These are phyloP conservation scores for Rhododendron vialii DNA, from an alignment of 148 eudicot species.

Conservation along the genomic window DNA sequence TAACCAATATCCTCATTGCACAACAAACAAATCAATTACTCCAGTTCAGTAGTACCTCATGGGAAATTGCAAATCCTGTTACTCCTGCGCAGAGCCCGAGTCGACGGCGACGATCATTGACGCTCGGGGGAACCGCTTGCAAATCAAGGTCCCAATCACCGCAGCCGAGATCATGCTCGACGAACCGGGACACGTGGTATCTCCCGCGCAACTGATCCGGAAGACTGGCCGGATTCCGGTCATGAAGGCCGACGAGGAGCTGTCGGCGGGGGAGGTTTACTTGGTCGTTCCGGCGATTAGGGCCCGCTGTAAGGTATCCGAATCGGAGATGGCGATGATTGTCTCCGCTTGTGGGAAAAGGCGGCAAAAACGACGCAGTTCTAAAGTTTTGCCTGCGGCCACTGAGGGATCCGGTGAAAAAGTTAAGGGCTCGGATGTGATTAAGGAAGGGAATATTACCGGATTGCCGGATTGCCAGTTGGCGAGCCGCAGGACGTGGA, in stretches of 20 bases:
- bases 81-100: background rate
- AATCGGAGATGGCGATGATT: constrained; percentile 19
- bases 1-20: background rate
- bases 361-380: constrained; percentile 12
- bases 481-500: constrained; percentile 24
- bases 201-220: constrained; percentile 19
- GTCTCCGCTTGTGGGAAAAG: constrained; percentile 11
- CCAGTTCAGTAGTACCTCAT: background rate
- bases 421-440: background rate
- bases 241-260: constrained; percentile 29
- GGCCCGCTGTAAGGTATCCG: constrained; percentile 25
- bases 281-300: constrained; percentile 29
- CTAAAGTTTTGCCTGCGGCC: constrained; percentile 26
- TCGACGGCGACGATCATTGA: constrained; percentile 5
- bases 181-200: constrained; percentile 26
- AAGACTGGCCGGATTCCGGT: constrained; percentile 18
- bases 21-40: background rate
- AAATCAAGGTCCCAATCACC: constrained; percentile 21
- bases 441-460: constrained; percentile 9
- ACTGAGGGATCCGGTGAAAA: constrained; percentile 3
- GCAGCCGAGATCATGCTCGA: constrained; percentile 46
- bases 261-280: constrained; percentile 29
- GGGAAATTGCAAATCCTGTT: constrained; percentile 13
- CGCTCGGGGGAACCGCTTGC: background rate
- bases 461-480: constrained; percentile 14